Base-by-base conservation (phyloP, 2,329 filamentous ascomycete species). In the Fusarium miscanthi region DNA sequence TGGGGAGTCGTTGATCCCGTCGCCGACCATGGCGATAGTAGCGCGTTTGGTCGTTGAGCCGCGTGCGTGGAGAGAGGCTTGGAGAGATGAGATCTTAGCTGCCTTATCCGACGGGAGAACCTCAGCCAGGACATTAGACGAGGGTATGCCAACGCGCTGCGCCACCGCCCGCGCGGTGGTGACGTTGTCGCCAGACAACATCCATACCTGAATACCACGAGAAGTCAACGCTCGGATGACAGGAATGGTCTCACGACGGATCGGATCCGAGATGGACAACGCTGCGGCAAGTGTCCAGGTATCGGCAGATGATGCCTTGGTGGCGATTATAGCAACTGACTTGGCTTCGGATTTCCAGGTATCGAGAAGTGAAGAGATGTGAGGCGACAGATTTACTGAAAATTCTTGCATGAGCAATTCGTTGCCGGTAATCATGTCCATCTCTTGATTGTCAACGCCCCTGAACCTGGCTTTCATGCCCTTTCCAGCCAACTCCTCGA, bases 111-210 rank as follows among this genome's bases (percentile, higher is more conserved):
- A 90, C 0, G 95, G 95, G 16, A 97, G 88, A 8, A 97, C 94
- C 72, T 94, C 94, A 16, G 95, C 94, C 70, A 97, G 93, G 72
- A 98, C 91, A 78, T 97, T 93, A 60, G 85, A 83, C 2, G 85
- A 77, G 0, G 90, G 87, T 72, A 98, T 97, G 27, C 93, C 93
- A 23, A 97, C 86, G 76, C 89, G 89, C 4, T 86, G 83, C 2
- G 93, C 95, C 6, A 98, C 93, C 0, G 94, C 94, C 25, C 87
- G 85, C 5, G 95, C 95, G 1, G 95, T 98, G n/a, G 85, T 90
- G n/a, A 86, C 84, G 78, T 97, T 97, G 84, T 98, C 95, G 35
- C 95, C 95, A 0, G 94, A 97, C 41, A 97, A 90, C 94, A 98
- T 97, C 90, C 92, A 97, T 8, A 97, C 92, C 37, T 91, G 88